Conservation (phyloP, 345 rosid species). For the Heritiera littoralis region DNA sequence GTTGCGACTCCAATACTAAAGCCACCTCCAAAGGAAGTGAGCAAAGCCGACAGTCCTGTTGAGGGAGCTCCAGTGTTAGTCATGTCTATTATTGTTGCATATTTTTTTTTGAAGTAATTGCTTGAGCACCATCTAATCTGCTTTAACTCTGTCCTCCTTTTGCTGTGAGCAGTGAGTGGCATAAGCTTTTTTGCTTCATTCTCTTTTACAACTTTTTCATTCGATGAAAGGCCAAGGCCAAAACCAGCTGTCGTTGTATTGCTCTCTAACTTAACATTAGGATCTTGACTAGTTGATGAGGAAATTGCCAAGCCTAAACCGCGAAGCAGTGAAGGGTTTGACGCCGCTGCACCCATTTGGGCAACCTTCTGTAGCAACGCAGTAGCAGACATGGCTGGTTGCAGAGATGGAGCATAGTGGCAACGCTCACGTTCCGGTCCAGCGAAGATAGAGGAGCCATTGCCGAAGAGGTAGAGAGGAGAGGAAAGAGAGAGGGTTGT, state of each 20-base stretch:
- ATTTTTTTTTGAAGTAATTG: too few species aligned
- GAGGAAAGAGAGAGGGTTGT: too few species aligned
- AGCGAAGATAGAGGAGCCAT: conserved; percentile 1
- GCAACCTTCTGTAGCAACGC: conserved; percentile 97
- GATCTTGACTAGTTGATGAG: conserved; percentile 35
- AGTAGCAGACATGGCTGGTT: conserved; percentile 90
- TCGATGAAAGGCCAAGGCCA: conserved; percentile 42
- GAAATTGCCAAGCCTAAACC: conserved; percentile 46
- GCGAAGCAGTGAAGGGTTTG: conserved; percentile 38
- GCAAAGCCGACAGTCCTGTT: too few species aligned
- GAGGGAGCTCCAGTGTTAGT: too few species aligned
- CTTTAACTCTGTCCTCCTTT: too few species aligned
- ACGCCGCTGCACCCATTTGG: conserved; percentile 53
- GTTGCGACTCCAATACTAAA: too few species aligned
- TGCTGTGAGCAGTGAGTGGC: too few species aligned
- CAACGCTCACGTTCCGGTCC: conserved; percentile 33
- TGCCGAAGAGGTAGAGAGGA: too few species aligned
- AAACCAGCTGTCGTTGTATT: conserved; percentile 32
- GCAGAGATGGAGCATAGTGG: conserved; percentile 41
- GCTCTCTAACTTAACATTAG: conserved; percentile 22
- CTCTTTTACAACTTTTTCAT: background rate
- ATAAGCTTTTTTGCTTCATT: too few species aligned
- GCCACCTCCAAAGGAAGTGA: too few species aligned
- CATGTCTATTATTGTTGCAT: too few species aligned
- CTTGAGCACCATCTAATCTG: conserved; percentile 7